These are phyloP conservation scores for Rhizophagus clarus DNA, from an alignment of 192 early-diverging fungal species.

Conservation along the genomic window DNA sequence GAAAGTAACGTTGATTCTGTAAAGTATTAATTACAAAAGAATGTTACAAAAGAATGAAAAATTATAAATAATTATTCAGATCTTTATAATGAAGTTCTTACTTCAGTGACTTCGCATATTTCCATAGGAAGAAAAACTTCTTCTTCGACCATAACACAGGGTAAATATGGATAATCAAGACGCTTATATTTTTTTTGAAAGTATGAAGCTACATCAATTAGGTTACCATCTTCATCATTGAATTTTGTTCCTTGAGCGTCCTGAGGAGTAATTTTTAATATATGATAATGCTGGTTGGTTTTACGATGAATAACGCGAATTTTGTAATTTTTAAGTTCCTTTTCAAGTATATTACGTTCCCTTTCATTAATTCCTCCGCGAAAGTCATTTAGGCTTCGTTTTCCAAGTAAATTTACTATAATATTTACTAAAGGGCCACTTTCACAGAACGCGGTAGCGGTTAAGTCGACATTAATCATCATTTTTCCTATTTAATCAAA, in stretches of 20 bases:
- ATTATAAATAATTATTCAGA: no score
- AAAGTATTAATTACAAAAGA: constrained; percentile 32
- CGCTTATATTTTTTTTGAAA: constrained; percentile 72
- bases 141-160: constrained; percentile 73
- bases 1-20: constrained; percentile 46
- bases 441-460: constrained; percentile 68
- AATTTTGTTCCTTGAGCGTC: constrained; percentile 76
- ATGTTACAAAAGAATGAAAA: constrained; percentile 43
- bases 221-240: constrained; percentile 50
- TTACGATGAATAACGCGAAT: constrained; percentile 61
- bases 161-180: constrained; percentile 78
- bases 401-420: constrained; percentile 64
- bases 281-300: constrained; percentile 65
- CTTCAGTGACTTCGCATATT: constrained; percentile 73
- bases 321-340: constrained; percentile 50
- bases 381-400: constrained; percentile 49
- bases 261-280: constrained; percentile 64
- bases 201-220: constrained; percentile 74
- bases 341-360: constrained; percentile 50
- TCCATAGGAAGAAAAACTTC: constrained; percentile 84
- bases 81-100: no score
- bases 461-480: constrained; percentile 73
- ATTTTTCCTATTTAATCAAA: constrained; percentile 49
- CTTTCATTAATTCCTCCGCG: constrained; percentile 47
- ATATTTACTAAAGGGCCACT: constrained; percentile 73